Base-by-base conservation (phyloP, 352 stramenopile genomes). In the Pythium sukuiense region DNA sequence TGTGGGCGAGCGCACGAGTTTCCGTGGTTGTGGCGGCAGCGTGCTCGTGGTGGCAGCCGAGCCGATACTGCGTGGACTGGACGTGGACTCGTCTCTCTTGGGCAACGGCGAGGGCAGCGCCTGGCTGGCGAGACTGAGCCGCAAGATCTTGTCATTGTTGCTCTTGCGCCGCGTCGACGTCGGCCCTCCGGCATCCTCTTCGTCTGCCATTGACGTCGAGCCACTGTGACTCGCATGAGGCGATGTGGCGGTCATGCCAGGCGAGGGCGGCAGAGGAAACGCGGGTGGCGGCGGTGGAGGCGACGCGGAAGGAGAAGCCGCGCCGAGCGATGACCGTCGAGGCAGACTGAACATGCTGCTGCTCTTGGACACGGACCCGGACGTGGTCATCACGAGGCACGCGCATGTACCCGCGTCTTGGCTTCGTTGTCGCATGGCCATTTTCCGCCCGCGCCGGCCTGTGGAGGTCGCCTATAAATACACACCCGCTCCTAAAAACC, bases 321-420 rank as follows among this genome's bases (percentile, higher is more conserved):
- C 43, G 24, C 43, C 60, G 37, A 72, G 29, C 49, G 66, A 72
- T 48, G 66, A 59, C 41, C 66, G 59, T 14, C 66, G 66, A 49
- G 66, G 27, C 37, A 73, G 46, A 59, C 61, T 61, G 57, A 73
- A 73, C 67, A 73, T 73, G 67, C 55, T 73, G 55, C 48, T 62
- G 55, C 61, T 65, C 41, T 65, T 69, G 41, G 56, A 35, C 61
- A 67, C 65, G 53, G 65, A 59, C 27, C 65, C 41, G 26, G 65
- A 67, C 65, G 65, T 64, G 49, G 65, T 72, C 65, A 67, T 67
- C 29, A 37, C 52, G 48, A 32, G 41, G 41, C 41, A 26, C 41
- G 41, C 41, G 41, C 41, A 48, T 48, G 41, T 48, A 26, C 41
- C 41, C 41, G 8, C 16, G 41, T 48, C 41, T 13, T n/a, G 41